Evolutionary conservation across 345 rosid species (phyloP).

Genomic region (Raphanus raphanistrum): DNA sequence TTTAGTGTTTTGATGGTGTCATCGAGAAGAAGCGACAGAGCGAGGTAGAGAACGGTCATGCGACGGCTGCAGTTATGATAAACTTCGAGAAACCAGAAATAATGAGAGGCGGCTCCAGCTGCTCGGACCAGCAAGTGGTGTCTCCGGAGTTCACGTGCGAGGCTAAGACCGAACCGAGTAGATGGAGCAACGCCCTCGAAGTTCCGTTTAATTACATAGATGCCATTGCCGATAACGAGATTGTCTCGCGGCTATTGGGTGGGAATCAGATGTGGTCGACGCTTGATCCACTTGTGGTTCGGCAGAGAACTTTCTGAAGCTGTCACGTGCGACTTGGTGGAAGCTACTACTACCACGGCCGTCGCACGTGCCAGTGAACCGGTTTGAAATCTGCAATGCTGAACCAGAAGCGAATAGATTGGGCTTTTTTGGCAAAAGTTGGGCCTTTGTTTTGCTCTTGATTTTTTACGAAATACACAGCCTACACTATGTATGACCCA

Average conservation of each 20-base stretch:
- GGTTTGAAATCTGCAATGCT: background rate
- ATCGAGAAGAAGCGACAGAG: slow-evolving; percentile 56
- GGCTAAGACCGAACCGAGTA: slow-evolving; percentile 72
- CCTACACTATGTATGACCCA: background rate
- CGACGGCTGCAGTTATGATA: slow-evolving; percentile 20
- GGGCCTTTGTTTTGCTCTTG: slow-evolving; percentile 4
- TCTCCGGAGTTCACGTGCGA: slow-evolving; percentile 81
- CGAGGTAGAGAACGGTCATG: slow-evolving; percentile 27
- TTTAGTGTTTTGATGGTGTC: too few relatives aligned
- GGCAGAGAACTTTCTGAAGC: slow-evolving; percentile 39
- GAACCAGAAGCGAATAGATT: background rate
- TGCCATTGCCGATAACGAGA: slow-evolving; percentile 41
- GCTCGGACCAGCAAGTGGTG: slow-evolving; percentile 79
- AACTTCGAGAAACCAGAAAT: background rate
- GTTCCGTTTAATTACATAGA: slow-evolving; percentile 54
- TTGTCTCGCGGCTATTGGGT: slow-evolving; percentile 42
- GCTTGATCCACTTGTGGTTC: slow-evolving; percentile 71
- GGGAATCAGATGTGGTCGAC: slow-evolving; percentile 62
- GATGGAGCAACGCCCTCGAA: slow-evolving; percentile 43
- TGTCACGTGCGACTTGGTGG: slow-evolving; percentile 24
- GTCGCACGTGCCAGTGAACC: slow-evolving; percentile 7
- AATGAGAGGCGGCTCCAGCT: slow-evolving; percentile 68
- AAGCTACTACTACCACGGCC: background rate
- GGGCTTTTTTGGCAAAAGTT: background rate
- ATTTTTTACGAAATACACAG: background rate